Conservation (phyloP, 2,329 filamentous ascomycete species). For the Aspergillus tamarii region DNA sequence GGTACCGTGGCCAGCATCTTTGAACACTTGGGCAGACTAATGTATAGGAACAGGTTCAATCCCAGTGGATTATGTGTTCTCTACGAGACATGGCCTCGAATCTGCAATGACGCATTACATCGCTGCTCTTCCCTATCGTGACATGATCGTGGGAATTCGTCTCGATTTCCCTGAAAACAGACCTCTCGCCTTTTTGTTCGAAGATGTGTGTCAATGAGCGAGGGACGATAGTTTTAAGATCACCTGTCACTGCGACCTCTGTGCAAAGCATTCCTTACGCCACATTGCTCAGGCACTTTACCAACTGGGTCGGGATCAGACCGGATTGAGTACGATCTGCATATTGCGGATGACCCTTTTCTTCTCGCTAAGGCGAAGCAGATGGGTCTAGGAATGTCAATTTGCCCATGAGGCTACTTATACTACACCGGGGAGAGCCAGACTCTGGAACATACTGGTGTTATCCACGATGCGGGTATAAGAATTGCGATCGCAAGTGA, state of each 20-base stretch:
- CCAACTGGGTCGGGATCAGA: neutral
- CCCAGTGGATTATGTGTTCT: neutral
- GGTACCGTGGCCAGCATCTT: neutral
- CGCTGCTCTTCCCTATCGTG: neutral
- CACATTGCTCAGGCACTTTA: neutral
- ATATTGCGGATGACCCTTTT: neutral
- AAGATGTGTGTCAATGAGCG: neutral
- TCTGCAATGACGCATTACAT: neutral
- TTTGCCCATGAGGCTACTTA: neutral
- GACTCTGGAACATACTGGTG: neutral
- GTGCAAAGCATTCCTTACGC: neutral
- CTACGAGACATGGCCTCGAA: neutral
- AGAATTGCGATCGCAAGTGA: neutral
- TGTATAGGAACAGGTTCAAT: neutral
- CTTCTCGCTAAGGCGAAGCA: neutral
- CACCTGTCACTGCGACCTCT: neutral
- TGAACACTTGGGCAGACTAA: neutral
- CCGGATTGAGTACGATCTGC: neutral
- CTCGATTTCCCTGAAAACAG: neutral
- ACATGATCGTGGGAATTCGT: neutral
- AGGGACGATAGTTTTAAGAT: neutral
- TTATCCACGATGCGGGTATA: neutral
- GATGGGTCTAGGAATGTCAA: neutral
- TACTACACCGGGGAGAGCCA: neutral
- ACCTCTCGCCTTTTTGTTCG: neutral